Evolutionary conservation across 2,329 filamentous ascomycete genomes (phyloP).

Genomic region (Beauveria varroae): DNA sequence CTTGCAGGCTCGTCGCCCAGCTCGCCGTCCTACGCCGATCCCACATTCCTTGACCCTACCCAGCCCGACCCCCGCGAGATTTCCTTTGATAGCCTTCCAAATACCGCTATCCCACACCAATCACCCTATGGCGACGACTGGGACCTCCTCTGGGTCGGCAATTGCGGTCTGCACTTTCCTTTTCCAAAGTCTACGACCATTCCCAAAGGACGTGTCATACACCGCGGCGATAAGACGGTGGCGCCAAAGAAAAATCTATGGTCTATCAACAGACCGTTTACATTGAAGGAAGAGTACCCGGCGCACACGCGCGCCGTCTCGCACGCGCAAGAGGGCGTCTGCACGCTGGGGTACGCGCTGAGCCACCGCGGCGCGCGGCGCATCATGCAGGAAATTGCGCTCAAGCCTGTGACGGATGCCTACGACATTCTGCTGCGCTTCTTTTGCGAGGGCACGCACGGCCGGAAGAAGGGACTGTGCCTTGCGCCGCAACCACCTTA

Average conservation of each 20-base stretch:
- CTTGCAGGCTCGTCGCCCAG: constrained; percentile 6
- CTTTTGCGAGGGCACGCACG: constrained; percentile 34
- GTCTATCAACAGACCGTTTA: constrained; percentile 28
- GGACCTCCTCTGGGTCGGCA: constrained; percentile 46
- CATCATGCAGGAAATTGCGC: constrained; percentile 34
- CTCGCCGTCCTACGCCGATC: constrained; percentile 17
- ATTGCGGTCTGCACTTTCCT: constrained; percentile 34
- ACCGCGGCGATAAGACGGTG: constrained; percentile 27
- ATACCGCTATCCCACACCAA: constrained; percentile 13
- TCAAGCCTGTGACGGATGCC: constrained; percentile 30
- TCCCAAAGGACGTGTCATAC: constrained; percentile 25
- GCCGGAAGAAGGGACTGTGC: constrained; percentile 29
- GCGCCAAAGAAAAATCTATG: constrained; percentile 26
- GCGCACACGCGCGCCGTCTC: constrained; percentile 38
- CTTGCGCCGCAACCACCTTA: constrained; percentile 34
- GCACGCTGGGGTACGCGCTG: constrained; percentile 37
- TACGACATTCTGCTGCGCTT: constrained; percentile 39
- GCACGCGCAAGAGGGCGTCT: constrained; percentile 31
- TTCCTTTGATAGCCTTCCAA: constrained; percentile 16
- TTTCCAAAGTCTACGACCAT: constrained; percentile 12
- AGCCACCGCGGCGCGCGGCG: constrained; percentile 35
- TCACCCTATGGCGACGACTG: constrained; percentile 44
- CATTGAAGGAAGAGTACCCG: constrained; percentile 25
- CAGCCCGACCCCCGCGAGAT: constrained; percentile 15
- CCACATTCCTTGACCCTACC: constrained; percentile 16